Conservation (phyloP, 169 alveolate species). For the Plasmodium vinckei region DNA sequence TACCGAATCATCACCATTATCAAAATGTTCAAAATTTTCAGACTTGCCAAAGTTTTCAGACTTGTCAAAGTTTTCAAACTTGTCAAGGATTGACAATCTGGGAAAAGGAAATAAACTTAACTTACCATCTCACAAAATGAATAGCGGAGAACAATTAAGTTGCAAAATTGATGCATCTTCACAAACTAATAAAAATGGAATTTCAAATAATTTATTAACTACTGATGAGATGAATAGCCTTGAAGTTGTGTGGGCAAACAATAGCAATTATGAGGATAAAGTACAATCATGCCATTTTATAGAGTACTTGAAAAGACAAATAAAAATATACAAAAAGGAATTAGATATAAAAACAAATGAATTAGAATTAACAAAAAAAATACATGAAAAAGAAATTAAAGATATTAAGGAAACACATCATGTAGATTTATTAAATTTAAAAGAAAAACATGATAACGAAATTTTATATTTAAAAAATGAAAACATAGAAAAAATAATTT, state of each 20-base stretch:
- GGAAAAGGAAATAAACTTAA: background rate
- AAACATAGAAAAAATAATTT: constrained; percentile 20
- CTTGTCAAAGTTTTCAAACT: no score
- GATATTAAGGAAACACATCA: constrained; percentile 4
- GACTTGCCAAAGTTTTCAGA: no score
- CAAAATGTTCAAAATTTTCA: no score
- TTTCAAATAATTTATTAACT: constrained; percentile 10
- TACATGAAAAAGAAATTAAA: constrained; percentile 25
- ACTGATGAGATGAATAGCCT: background rate
- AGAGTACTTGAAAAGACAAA: constrained; percentile 29
- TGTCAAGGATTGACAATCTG: background rate
- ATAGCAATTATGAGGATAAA: constrained; percentile 4
- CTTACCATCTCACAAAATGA: no score
- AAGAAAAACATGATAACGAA: constrained; percentile 28
- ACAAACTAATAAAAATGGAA: constrained; percentile 10
- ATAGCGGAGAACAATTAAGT: no score
- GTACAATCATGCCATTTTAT: constrained; percentile 26
- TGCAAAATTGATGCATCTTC: constrained; percentile 1
- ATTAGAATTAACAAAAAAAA: constrained; percentile 4
- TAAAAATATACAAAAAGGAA: constrained; percentile 42
- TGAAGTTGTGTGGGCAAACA: constrained; percentile 16
- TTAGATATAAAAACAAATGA: constrained; percentile 14
- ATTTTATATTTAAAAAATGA: constrained; percentile 30
- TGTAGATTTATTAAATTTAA: constrained; percentile 1
- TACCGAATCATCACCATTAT: no score